Evolutionary conservation across 2,329 filamentous ascomycete genomes (phyloP), one percentile per base, ranked within the genome.

Genomic region (Lasiodiplodia gonubiensis): DNA sequence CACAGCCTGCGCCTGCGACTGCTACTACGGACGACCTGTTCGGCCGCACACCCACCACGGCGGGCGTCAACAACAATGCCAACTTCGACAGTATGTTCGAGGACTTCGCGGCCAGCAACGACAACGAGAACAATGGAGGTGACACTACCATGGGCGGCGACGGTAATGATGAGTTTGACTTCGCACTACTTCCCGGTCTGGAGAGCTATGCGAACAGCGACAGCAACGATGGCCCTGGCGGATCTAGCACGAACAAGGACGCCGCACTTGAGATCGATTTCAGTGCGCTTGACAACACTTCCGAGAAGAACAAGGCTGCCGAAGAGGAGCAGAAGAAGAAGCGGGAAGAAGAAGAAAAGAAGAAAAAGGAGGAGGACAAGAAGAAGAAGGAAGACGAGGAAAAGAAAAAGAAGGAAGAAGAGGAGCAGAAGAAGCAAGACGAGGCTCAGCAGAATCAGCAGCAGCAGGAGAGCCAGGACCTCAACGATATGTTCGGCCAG

Each of bases 151-250:
- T 51, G 46, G 59, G 16, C 54, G 35, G 65, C 42, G 68, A 71
- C 52, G 49, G 61, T 37, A 69, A 69, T 66, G 68, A 67, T 18
- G 66, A 67, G 72, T 71, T 71, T 60, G 75, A 81, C 33, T 74
- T 74, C 11, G 75, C 79, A 2, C 73, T 82, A 8, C 71, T 80
- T 7, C 74, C 81, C 46, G 76, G 81, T 66, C 71, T 83, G 64
- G 75, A 82, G 68, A 75, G 79, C 71, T 81, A 79, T 70, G 77
- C 80, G 21, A 81, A 80, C 61, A 59, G 46, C 39, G 63, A 65
- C 25, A 80, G 79, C 33, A 81, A 80, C 27, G 51, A 35, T 30
- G 53, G 30, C n/a, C 14, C 42, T 7, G 27, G 21, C 42, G 42
- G 37, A 10, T 30, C 49, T 5, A 14, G 7, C 37, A 10, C 52